phyloP scores from a whole-genome alignment of 176 grass and related monocot genomes.

The Oropetium thomaeum region DNA sequence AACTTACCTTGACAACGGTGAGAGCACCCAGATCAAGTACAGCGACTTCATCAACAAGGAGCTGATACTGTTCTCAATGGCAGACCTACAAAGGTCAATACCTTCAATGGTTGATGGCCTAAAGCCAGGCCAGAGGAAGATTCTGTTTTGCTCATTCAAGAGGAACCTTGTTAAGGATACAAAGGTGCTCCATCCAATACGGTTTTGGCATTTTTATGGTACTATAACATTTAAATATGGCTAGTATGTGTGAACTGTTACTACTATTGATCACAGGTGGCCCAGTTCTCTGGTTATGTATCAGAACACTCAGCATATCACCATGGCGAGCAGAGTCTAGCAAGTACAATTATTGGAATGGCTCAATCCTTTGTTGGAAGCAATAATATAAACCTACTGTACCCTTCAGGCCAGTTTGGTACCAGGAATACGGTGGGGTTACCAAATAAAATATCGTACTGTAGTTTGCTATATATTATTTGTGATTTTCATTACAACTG shows the following conservation, averaged over 20 bases:
- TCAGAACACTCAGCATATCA: constrained; percentile 93
- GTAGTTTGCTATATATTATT: background rate
- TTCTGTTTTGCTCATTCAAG: constrained; percentile 90
- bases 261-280: constrained; percentile 46
- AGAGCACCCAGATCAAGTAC: constrained; percentile 65
- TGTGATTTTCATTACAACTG: background rate
- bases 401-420: constrained; percentile 78
- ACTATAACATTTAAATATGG: background rate
- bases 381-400: constrained; percentile 84
- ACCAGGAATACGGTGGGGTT: constrained; percentile 58
- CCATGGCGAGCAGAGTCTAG: constrained; percentile 79
- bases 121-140: constrained; percentile 88
- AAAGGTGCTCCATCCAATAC: constrained; percentile 46
- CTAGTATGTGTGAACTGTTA: background rate
- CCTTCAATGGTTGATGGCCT: constrained; percentile 94
- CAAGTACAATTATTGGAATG: constrained; percentile 86
- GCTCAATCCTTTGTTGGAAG: constrained; percentile 92
- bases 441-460: background rate
- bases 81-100: constrained; percentile 86
- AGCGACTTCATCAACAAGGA: constrained; percentile 96
- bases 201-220: background rate
- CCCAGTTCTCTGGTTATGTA: constrained; percentile 91
- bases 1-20: constrained; percentile 62
- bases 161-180: constrained; percentile 67
- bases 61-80: constrained; percentile 83